Percentiles rank a stretch among this genome's conserved stretches.
phyloP scores from a whole-genome alignment of 2,329 filamentous ascomycete species.

The Hymenoscyphus scutula region DNA sequence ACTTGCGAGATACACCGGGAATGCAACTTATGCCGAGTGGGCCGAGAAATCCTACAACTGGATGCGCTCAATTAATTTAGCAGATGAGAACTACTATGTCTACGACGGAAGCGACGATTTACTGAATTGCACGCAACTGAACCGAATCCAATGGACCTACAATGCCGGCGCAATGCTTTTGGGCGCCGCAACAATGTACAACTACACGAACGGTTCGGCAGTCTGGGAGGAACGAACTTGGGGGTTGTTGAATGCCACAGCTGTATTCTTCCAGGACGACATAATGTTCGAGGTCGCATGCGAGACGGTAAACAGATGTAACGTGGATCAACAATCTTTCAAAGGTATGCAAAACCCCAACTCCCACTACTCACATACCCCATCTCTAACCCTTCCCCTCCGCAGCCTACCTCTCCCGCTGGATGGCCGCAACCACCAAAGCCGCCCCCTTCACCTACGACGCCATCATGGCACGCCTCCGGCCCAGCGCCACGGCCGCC shows the following conservation, averaged over 20 bases:
- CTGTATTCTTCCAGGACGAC: slow-evolving; percentile 55
- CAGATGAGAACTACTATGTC: slow-evolving; percentile 58
- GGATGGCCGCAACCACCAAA: slow-evolving; percentile 60
- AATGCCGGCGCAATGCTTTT: slow-evolving; percentile 66
- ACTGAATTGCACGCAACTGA: slow-evolving; percentile 56
- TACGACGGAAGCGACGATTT: slow-evolving; percentile 60
- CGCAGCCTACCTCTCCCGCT: slow-evolving; percentile 59
- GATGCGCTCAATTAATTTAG: slow-evolving; percentile 56
- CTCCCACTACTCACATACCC: too few relatives aligned
- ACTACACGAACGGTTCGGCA: slow-evolving; percentile 50
- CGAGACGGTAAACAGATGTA: slow-evolving; percentile 59
- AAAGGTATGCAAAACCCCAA: too few relatives aligned
- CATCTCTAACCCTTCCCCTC: too few relatives aligned
- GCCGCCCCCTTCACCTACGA: slow-evolving; percentile 59
- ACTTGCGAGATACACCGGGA: slow-evolving; percentile 73
- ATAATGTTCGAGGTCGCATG: slow-evolving; percentile 67
- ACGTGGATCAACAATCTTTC: slow-evolving; percentile 61
- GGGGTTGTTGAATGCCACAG: slow-evolving; percentile 52
- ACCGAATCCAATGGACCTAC: slow-evolving; percentile 66
- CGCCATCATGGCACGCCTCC: slow-evolving; percentile 51
- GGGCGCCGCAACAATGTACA: slow-evolving; percentile 68
- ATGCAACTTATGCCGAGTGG: slow-evolving; percentile 75
- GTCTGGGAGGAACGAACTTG: slow-evolving; percentile 59
- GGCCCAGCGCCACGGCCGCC: slow-evolving; percentile 54
- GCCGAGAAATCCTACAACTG: slow-evolving; percentile 71